These are phyloP conservation scores for Phragmites australis DNA, from an alignment of 176 grass and related monocot genomes.

Conservation along the genomic window DNA sequence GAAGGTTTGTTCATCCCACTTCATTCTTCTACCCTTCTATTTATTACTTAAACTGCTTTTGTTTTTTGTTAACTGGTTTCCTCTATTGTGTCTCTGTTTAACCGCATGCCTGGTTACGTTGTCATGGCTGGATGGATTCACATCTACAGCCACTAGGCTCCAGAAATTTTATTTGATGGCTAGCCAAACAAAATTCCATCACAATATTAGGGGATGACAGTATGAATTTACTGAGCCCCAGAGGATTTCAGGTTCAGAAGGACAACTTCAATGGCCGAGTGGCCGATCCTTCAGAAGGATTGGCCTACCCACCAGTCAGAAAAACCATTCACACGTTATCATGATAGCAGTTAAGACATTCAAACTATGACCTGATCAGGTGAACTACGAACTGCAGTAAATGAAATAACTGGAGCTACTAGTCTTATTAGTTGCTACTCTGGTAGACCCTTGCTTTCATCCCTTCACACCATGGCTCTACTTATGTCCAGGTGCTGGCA, in stretches of 20 bases:
- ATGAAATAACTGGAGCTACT: neutral
- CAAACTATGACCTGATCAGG: neutral
- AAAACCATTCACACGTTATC: neutral
- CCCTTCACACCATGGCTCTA: neutral
- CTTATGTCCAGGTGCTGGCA: neutral
- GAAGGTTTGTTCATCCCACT: conserved; percentile 53
- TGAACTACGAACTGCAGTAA: too few species aligned
- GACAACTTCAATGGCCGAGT: neutral
- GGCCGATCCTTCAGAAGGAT: neutral
- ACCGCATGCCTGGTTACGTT: too few species aligned
- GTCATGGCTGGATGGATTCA: too few species aligned
- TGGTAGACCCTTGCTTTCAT: neutral
- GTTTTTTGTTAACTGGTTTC: neutral
- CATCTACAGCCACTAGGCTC: neutral
- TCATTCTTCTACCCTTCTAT: neutral
- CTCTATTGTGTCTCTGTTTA: neutral
- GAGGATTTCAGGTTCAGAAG: neutral
- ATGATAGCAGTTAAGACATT: neutral
- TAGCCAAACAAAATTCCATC: neutral
- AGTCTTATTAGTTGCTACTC: neutral
- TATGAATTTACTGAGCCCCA: neutral
- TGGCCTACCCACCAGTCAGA: neutral
- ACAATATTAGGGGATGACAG: neutral
- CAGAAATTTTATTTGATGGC: neutral
- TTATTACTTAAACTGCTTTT: neutral